Evolutionary conservation across 495 filamentous ascomycete species (phyloP).

Genomic region (Lichina pygmaea): DNA sequence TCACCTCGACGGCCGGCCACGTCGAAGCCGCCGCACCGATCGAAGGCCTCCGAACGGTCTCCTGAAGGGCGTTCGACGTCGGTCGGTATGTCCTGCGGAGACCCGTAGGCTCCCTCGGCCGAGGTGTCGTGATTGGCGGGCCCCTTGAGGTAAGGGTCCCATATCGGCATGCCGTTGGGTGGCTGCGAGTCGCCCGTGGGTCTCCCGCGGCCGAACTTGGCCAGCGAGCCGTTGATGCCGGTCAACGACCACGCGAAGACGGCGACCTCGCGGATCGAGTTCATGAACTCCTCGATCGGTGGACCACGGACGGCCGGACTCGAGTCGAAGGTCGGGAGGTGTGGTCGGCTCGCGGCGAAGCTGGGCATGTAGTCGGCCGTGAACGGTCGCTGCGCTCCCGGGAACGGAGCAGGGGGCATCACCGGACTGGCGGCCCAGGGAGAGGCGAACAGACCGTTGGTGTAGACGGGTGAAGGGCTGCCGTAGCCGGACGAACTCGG

Average conservation of each 20-base stretch:
- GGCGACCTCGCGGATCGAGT: conserved; percentile 56
- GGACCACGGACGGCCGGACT: conserved; percentile 3
- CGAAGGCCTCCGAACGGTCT: too few species aligned
- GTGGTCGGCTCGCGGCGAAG: conserved; percentile 4
- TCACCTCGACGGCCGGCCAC: too few species aligned
- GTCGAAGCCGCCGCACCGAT: too few species aligned
- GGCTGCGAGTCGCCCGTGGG: conserved; percentile 32
- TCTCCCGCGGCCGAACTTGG: conserved; percentile 32
- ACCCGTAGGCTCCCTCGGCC: too few species aligned
- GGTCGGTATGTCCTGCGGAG: too few species aligned
- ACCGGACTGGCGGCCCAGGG: conserved; percentile 46
- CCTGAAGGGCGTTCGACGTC: too few species aligned
- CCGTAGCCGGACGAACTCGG: conserved; percentile 12
- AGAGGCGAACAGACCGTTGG: conserved; percentile 49
- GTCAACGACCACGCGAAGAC: conserved; percentile 62
- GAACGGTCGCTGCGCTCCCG: conserved; percentile 10
- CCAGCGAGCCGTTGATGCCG: conserved; percentile 56
- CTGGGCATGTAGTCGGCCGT: conserved; percentile 10
- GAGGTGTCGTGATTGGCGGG: too few species aligned
- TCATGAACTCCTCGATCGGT: conserved; percentile 34
- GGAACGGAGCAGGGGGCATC: conserved; percentile 8
- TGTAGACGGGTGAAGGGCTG: conserved; percentile 9
- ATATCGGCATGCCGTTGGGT: conserved; percentile 25
- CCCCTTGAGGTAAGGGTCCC: conserved; percentile 13
- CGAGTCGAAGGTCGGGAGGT: neutral